These are phyloP conservation scores for Ophiostoma piceae DNA, from an alignment of 2,329 filamentous ascomycete genomes.

Conservation along the genomic window DNA sequence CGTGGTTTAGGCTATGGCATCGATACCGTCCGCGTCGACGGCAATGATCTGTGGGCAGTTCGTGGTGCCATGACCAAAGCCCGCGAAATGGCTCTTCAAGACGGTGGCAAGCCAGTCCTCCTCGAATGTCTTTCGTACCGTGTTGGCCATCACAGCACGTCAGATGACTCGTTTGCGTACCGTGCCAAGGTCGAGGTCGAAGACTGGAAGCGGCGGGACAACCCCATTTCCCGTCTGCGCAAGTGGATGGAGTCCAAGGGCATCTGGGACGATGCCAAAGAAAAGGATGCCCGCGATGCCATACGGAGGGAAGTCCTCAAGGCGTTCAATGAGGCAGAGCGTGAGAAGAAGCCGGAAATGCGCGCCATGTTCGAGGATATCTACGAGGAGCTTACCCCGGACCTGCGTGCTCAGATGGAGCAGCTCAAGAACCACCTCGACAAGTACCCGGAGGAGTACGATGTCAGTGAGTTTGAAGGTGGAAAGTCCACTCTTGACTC, in stretches of 20 bases:
- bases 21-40: constrained; percentile 74
- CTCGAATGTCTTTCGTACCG: constrained; percentile 97
- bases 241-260: constrained; percentile 76
- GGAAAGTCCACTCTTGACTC: constrained; percentile 27
- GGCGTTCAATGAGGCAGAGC: constrained; percentile 79
- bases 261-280: constrained; percentile 78
- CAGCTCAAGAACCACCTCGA: constrained; percentile 72
- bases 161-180: constrained; percentile 95
- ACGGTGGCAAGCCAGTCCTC: constrained; percentile 76
- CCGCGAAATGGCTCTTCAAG: constrained; percentile 68
- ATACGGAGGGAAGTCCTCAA: constrained; percentile 59
- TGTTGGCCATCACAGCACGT: constrained; percentile 93
- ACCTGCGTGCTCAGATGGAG: constrained; percentile 61
- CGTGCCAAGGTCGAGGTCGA: constrained; percentile 87
- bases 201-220: constrained; percentile 62
- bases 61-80: constrained; percentile 65
- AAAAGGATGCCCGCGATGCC: constrained; percentile 48
- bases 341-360: constrained; percentile 71
- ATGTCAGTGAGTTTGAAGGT: constrained; percentile 42
- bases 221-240: constrained; percentile 37
- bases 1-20: constrained; percentile 78
- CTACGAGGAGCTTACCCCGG: constrained; percentile 72
- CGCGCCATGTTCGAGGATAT: constrained; percentile 76
- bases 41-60: constrained; percentile 76
- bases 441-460: constrained; percentile 88